A percentile compares a stretch with the other conserved stretches of the same genome.
Conservation (phyloP, 805 yeast species). For the Barnettozyma sp. region DNA sequence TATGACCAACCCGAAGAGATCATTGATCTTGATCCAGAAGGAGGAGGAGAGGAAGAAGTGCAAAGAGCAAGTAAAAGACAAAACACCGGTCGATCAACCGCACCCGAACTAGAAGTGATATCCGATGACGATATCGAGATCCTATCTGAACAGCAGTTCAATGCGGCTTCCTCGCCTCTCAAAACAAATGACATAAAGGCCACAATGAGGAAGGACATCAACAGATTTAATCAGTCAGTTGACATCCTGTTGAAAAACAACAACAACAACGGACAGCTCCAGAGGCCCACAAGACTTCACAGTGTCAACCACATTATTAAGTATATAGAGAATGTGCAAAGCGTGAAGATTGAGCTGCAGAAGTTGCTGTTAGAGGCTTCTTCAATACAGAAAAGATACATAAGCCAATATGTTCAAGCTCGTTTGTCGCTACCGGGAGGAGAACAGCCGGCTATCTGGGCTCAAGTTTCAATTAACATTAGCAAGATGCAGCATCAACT, state of each 20-base stretch:
- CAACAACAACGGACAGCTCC: too few relatives aligned
- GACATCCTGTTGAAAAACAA: too few relatives aligned
- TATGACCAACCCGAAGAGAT: neutral
- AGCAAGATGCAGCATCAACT: neutral
- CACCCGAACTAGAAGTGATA: too few relatives aligned
- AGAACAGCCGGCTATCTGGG: too few relatives aligned
- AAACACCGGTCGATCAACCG: too few relatives aligned
- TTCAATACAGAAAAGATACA: neutral
- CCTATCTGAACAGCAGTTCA: constrained; percentile 1
- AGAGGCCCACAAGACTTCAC: too few relatives aligned
- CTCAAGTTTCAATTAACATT: neutral
- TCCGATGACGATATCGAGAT: constrained; percentile 5
- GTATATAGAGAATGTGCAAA: neutral
- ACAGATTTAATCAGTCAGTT: too few relatives aligned
- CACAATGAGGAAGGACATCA: too few relatives aligned
- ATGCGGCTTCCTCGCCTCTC: too few relatives aligned
- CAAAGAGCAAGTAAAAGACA: too few relatives aligned
- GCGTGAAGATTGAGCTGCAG: neutral
- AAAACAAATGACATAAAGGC: neutral
- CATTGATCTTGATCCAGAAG: neutral
- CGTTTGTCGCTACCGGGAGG: too few relatives aligned
- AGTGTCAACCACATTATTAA: neutral
- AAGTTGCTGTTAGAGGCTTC: neutral
- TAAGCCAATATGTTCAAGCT: neutral
- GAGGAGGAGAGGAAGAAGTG: too few relatives aligned